Conservation (phyloP, 768 basidiomycete species). For the Hygrophoropsis aurantiaca region DNA sequence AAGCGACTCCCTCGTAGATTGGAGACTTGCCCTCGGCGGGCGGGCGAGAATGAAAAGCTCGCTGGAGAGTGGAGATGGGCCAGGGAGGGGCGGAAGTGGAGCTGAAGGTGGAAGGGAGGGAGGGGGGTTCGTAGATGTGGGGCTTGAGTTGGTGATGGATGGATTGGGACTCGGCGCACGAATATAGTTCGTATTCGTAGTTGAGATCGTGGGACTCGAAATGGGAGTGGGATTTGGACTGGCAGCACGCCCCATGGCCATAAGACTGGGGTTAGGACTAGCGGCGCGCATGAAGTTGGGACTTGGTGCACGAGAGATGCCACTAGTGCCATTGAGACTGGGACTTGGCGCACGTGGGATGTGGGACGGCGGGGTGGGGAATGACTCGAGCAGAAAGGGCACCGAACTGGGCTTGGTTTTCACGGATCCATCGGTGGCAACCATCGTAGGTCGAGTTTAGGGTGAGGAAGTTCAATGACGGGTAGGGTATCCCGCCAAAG, state of each 20-base stretch:
- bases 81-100: constrained; percentile 68
- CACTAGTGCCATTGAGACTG: constrained; percentile 24
- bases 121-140: constrained; percentile 57
- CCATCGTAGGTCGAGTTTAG: no score
- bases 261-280: constrained; percentile 13
- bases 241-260: constrained; percentile 6
- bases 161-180: constrained; percentile 10
- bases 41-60: constrained; percentile 39
- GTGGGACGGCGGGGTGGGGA: constrained; percentile 35
- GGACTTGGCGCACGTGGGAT: constrained; percentile 25
- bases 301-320: no score
- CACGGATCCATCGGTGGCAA: no score
- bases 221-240: constrained; percentile 3
- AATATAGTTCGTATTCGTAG: constrained; percentile 12
- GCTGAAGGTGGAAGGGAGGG: constrained; percentile 55
- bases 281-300: no score
- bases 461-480: no score
- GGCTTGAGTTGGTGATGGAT: no score
- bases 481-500: no score
- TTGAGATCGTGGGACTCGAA: constrained; percentile 9
- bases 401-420: constrained; percentile 29
- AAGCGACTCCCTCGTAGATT: no score
- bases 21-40: no score
- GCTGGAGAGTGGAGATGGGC: constrained; percentile 55
- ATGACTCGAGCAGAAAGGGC: constrained; percentile 38